phyloP scores from a whole-genome alignment of 208 protist species.

The Phytomonas sp. region DNA sequence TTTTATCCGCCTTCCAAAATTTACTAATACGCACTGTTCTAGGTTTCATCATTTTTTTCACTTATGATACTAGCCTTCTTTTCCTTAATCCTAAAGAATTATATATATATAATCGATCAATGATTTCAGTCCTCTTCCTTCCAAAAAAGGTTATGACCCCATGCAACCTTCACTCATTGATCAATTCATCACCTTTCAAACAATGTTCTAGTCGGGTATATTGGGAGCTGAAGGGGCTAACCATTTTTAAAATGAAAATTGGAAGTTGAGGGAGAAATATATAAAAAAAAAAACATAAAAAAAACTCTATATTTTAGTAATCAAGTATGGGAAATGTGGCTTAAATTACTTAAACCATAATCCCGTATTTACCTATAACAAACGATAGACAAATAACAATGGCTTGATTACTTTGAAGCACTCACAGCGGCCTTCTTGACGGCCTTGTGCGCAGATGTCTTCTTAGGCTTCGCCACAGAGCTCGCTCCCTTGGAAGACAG shows the following conservation, averaged over 20 bases:
- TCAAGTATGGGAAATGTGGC: background rate
- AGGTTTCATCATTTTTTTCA: background rate
- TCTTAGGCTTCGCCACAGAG: background rate
- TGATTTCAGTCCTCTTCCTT: background rate
- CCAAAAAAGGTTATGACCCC: background rate
- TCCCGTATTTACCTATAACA: background rate
- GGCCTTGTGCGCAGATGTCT: background rate
- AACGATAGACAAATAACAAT: background rate
- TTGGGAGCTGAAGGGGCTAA: background rate
- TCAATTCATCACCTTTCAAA: background rate
- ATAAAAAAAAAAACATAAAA: conserved; percentile 8
- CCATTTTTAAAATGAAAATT: background rate
- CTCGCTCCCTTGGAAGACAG: background rate
- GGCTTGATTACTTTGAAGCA: background rate
- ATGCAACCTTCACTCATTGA: background rate
- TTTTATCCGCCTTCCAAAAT: background rate
- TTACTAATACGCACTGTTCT: background rate
- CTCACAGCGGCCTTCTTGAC: background rate
- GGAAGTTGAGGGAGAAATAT: conserved; percentile 2
- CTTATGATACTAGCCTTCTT: background rate
- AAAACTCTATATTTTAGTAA: conserved; percentile 8
- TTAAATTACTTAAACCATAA: background rate
- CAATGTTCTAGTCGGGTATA: background rate
- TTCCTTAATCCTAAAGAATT: background rate
- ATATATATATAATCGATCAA: background rate